Evolutionary conservation across 2,329 filamentous ascomycete species (phyloP).

Genomic region (Drechslera avenae): DNA sequence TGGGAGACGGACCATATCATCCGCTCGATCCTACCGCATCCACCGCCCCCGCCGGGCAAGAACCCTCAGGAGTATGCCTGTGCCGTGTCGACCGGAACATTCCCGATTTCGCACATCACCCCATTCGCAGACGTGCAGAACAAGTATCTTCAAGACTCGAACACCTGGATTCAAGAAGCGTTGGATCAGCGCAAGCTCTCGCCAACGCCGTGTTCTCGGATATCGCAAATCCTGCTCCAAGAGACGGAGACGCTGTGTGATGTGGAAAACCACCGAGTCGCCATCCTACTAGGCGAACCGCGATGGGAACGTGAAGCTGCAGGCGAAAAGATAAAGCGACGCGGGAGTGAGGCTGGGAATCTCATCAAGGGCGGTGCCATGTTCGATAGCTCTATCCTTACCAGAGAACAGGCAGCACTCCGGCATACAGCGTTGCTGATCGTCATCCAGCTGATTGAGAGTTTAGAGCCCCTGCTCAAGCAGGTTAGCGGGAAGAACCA

Average conservation of each 20-base stretch:
- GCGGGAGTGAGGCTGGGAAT: constrained; percentile 58
- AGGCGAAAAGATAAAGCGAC: constrained; percentile 52
- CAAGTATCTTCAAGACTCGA: constrained; percentile 80
- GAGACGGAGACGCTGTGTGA: constrained; percentile 74
- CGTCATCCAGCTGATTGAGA: constrained; percentile 82
- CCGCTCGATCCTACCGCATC: constrained; percentile 80
- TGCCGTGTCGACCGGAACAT: constrained; percentile 75
- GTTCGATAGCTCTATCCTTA: constrained; percentile 59
- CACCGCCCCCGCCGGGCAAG: constrained; percentile 63
- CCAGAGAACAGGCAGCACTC: constrained; percentile 72
- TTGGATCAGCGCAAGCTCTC: constrained; percentile 73
- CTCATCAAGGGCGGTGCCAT: constrained; percentile 41
- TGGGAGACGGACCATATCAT: constrained; percentile 90
- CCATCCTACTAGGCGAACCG: constrained; percentile 83
- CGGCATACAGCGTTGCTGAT: constrained; percentile 80
- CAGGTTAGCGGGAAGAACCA: constrained; percentile 84
- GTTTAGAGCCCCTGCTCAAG: constrained; percentile 79
- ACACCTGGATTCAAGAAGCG: constrained; percentile 77
- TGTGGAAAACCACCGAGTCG: constrained; percentile 75
- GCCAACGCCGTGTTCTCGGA: constrained; percentile 76
- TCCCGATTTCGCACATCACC: constrained; percentile 80
- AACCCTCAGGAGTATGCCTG: constrained; percentile 67
- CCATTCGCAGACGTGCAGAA: constrained; percentile 82
- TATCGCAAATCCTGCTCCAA: constrained; percentile 78
- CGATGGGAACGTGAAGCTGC: constrained; percentile 81